Base-by-base conservation (phyloP, 129 eudicot genomes). In the Heracleum sosnowskyi region DNA sequence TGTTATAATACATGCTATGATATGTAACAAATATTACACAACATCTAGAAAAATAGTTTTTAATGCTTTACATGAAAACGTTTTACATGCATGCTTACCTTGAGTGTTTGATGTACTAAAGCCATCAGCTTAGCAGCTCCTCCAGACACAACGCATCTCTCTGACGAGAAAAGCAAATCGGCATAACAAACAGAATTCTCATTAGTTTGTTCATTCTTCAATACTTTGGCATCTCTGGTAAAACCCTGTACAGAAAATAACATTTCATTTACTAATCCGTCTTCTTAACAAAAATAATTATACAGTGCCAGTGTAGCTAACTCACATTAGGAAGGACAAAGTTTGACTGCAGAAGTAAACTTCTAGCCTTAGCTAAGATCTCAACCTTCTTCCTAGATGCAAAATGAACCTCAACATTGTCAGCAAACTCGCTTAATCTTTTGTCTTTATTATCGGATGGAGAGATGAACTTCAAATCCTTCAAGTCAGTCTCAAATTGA, bases 361-460 rank as follows among this genome's bases (percentile, higher is more conserved):
- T 87, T 83, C 99, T 88, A 26, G 95, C 97, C 82, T 83, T 88
- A 41, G 96, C 91, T 86, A 96, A 82, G 78, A 96, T 90, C 84
- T 96, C 97, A 86, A 90, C 87, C 86, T 88, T 96, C 87, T 96
- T 96, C 79, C 96, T 86, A 55, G 89, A 85, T 45, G 99, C 99
- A 90, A 96, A 96, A 82, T 92, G 99, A 44, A 90, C 86, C 90
- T 96, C 99, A 76, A 96, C 97, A 84, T 96, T 92, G 77, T 96
- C 95, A 20, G 99, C 87, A 77, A 87, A 96, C 70, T 81, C 81
- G 72, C 88, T 96, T 81, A 96, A 83, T 68, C 90, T 90, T 80
- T 89, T 85, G 81, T 83, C 97, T 79, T 90, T 94, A 69, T 78
- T 76, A 64, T 87, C 88, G 60, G 88, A 84, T 76, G 90, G 46